phyloP scores from a whole-genome alignment of 768 basidiomycete species.

The Suillus brevipes region DNA sequence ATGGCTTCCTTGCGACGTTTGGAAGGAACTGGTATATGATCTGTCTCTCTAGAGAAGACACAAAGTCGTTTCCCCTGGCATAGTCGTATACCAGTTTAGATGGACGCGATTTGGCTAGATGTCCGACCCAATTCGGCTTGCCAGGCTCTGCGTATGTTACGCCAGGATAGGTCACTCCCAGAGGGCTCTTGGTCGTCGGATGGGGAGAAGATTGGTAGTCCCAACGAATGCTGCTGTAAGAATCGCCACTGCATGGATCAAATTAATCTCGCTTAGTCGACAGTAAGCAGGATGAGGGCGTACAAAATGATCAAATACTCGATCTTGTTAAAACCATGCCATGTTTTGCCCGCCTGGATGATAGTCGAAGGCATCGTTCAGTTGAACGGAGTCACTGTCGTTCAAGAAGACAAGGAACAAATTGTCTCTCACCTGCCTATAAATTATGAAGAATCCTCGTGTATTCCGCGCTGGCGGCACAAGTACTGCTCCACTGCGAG shows the following conservation, averaged over 20 bases:
- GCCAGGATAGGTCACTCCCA: slow-evolving; percentile 53
- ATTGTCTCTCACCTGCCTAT: background rate
- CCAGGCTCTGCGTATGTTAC: slow-evolving; percentile 40
- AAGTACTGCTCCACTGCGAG: slow-evolving; percentile 2
- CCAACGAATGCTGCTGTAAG: slow-evolving; percentile 42
- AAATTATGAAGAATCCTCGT: slow-evolving; percentile 1
- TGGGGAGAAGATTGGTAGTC: slow-evolving; percentile 15
- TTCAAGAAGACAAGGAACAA: background rate
- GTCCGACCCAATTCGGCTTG: slow-evolving; percentile 63
- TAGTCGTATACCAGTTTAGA: slow-evolving; percentile 58
- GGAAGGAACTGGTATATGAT: slow-evolving; percentile 41
- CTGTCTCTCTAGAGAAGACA: slow-evolving; percentile 43
- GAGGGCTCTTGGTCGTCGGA: slow-evolving; percentile 44
- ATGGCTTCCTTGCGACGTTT: slow-evolving; percentile 35
- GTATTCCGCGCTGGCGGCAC: background rate
- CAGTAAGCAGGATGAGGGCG: slow-evolving; percentile 18
- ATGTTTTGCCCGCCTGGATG: slow-evolving; percentile 25
- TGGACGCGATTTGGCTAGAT: slow-evolving; percentile 44
- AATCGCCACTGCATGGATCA: slow-evolving; percentile 54
- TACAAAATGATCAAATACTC: slow-evolving; percentile 55
- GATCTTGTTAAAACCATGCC: slow-evolving; percentile 46
- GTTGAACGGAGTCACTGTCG: background rate
- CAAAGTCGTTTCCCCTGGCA: slow-evolving; percentile 52
- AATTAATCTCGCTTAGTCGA: background rate
- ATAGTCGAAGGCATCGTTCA: slow-evolving; percentile 13